Conservation (phyloP, 73 alveolate genomes). For the Tetrahymena thermophila region DNA sequence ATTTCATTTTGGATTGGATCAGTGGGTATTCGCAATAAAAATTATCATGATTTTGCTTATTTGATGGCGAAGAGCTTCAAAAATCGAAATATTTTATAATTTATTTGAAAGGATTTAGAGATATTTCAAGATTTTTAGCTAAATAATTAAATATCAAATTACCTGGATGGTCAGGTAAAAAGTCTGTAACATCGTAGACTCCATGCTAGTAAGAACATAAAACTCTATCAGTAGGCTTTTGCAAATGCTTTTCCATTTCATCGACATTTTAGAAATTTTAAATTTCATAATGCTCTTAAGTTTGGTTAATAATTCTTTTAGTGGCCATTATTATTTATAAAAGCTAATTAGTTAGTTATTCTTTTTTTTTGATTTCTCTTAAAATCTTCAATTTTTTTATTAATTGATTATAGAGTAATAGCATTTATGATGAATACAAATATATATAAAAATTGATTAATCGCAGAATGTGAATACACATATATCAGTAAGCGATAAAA, state of each 20-base stretch:
- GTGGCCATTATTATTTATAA: background rate
- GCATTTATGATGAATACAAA: background rate
- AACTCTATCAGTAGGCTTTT: background rate
- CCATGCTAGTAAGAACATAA: background rate
- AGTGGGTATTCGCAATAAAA: too few species aligned
- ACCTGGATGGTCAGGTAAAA: slow-evolving; percentile 62
- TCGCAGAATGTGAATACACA: background rate
- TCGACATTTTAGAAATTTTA: background rate
- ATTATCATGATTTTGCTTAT: too few species aligned
- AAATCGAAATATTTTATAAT: too few species aligned
- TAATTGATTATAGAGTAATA: background rate
- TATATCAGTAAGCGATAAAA: background rate
- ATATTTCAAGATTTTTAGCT: background rate
- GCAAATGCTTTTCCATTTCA: background rate
- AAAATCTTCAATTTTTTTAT: background rate
- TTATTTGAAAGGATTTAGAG: too few species aligned
- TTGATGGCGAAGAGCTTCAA: too few species aligned
- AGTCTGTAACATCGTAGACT: slow-evolving; percentile 48
- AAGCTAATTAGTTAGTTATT: background rate
- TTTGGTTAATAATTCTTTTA: background rate
- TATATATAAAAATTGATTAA: too few species aligned
- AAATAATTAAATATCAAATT: background rate
- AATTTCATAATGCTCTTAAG: background rate
- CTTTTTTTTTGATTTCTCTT: background rate
- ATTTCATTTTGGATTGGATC: too few species aligned